A percentile compares a stretch with the other conserved stretches of the same genome.
Conservation (phyloP, 2,329 filamentous ascomycete genomes). For the Dichotomopilus funicola region DNA sequence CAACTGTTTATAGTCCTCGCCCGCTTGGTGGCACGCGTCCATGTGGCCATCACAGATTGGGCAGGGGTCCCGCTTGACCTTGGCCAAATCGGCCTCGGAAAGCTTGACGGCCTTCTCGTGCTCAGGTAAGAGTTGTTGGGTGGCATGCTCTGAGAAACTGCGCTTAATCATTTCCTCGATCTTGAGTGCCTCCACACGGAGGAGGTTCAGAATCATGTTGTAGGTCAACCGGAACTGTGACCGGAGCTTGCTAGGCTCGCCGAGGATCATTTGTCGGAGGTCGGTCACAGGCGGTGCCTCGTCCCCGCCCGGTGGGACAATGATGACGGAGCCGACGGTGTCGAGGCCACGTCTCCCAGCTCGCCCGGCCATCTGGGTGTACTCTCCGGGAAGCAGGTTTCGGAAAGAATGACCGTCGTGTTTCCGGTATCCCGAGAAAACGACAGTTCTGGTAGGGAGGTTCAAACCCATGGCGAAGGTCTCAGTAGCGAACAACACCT, state of each 20-base stretch:
- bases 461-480: slow-evolving; percentile 99
- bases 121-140: slow-evolving; percentile 86
- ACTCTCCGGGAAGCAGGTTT: slow-evolving; percentile 88
- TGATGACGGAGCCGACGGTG: slow-evolving; percentile 87
- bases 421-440: slow-evolving; percentile 95
- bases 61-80: slow-evolving; percentile 81
- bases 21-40: slow-evolving; percentile 72
- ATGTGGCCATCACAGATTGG: slow-evolving; percentile 73
- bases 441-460: slow-evolving; percentile 88
- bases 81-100: slow-evolving; percentile 84
- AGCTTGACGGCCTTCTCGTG: slow-evolving; percentile 92
- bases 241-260: slow-evolving; percentile 87
- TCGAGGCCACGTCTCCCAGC: slow-evolving; percentile 90
- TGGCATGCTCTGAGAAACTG: slow-evolving; percentile 97
- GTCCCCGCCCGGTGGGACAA: slow-evolving; percentile 75
- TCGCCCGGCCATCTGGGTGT: slow-evolving; percentile 97
- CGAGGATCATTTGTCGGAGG: slow-evolving; percentile 88
- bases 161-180: slow-evolving; percentile 99
- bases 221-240: slow-evolving; percentile 97
- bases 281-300: slow-evolving; percentile 82
- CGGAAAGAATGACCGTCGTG: slow-evolving; percentile 90
- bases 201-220: slow-evolving; percentile 96
- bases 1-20: slow-evolving; percentile 72
- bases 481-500: slow-evolving; percentile 94
- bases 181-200: slow-evolving; percentile 92